Percentiles rank a stretch among this genome's conserved stretches.
phyloP scores from a whole-genome alignment of 1,139 yeast genomes.

The Scheffersomyces quercinus region DNA sequence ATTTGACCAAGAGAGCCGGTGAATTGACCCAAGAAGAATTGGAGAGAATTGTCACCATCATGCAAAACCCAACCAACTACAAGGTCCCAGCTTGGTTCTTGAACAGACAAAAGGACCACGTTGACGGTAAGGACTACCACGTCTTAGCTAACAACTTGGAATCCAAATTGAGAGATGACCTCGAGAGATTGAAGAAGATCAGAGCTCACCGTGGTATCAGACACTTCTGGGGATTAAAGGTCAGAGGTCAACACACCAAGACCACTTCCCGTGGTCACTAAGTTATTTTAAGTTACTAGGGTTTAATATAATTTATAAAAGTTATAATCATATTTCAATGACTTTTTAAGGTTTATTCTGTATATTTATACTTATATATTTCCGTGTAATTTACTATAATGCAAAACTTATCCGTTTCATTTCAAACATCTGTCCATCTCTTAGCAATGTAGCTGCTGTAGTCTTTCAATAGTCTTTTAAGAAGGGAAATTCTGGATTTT shows the following conservation, averaged over 20 bases:
- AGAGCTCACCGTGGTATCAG: slow-evolving; percentile 99
- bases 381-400: slow-evolving; percentile 23
- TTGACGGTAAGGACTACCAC: slow-evolving; percentile 99
- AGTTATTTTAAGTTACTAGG: slow-evolving; percentile 20
- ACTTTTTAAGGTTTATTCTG: slow-evolving; percentile 2
- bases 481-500: neutral
- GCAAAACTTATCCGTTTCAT: slow-evolving; percentile 1
- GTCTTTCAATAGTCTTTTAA: too few species aligned
- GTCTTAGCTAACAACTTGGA: slow-evolving; percentile 98
- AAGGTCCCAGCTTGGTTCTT: slow-evolving; percentile 99
- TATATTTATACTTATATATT: slow-evolving; percentile 11
- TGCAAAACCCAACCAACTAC: slow-evolving; percentile 99
- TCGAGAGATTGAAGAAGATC: slow-evolving; percentile 99
- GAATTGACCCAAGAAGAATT: slow-evolving; percentile 99
- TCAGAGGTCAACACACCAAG: slow-evolving; percentile 99
- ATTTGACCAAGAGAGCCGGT: slow-evolving; percentile 99
- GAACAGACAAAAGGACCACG: slow-evolving; percentile 98
- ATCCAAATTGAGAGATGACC: slow-evolving; percentile 99
- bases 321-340: slow-evolving; percentile 1
- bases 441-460: neutral
- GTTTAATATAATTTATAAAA: slow-evolving; percentile 3
- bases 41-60: slow-evolving; percentile 98
- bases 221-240: slow-evolving; percentile 98
- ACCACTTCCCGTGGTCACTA: slow-evolving; percentile 94
- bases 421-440: neutral